phyloP scores from a whole-genome alignment of 441 rosid species.

The Capsella rubella region DNA sequence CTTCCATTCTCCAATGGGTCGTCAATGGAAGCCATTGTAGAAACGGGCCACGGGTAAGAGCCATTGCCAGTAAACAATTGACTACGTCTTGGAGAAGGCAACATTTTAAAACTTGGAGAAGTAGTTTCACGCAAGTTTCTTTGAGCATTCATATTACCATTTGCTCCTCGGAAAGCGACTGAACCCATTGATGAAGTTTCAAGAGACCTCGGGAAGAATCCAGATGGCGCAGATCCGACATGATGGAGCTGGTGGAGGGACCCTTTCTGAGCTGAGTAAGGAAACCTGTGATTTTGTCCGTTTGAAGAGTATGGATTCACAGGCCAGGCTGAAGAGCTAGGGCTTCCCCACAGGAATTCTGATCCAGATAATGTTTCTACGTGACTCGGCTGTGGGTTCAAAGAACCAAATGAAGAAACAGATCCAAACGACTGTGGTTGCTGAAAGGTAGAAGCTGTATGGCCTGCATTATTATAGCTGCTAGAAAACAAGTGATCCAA shows the following conservation, averaged over 20 bases:
- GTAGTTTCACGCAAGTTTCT: constrained; percentile 67
- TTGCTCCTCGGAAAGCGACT: constrained; percentile 54
- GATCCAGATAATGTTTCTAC: constrained; percentile 80
- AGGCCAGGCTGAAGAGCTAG: constrained; percentile 75
- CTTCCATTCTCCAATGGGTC: constrained; percentile 68
- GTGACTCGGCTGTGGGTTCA: constrained; percentile 19
- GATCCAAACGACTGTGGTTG: constrained; percentile 68
- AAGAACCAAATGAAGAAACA: constrained; percentile 39
- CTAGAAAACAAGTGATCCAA: constrained; percentile 49
- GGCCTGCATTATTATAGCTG: constrained; percentile 43
- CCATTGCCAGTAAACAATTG: constrained; percentile 65
- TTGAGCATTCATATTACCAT: constrained; percentile 51
- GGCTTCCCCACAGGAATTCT: constrained; percentile 95
- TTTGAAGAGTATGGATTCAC: constrained; percentile 61
- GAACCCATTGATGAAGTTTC: constrained; percentile 57
- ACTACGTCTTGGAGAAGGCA: constrained; percentile 72
- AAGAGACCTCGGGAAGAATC: constrained; percentile 74
- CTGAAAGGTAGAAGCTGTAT: constrained; percentile 44
- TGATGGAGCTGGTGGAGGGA: constrained; percentile 71
- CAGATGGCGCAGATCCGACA: constrained; percentile 96
- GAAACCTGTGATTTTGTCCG: constrained; percentile 60
- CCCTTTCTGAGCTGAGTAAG: constrained; percentile 57
- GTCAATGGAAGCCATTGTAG: constrained; percentile 55
- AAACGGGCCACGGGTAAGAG: constrained; percentile 53
- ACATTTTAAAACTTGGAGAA: constrained; percentile 65